Evolutionary conservation across 2,329 filamentous ascomycete species (phyloP).

Genomic region (Verticillium longisporum): DNA sequence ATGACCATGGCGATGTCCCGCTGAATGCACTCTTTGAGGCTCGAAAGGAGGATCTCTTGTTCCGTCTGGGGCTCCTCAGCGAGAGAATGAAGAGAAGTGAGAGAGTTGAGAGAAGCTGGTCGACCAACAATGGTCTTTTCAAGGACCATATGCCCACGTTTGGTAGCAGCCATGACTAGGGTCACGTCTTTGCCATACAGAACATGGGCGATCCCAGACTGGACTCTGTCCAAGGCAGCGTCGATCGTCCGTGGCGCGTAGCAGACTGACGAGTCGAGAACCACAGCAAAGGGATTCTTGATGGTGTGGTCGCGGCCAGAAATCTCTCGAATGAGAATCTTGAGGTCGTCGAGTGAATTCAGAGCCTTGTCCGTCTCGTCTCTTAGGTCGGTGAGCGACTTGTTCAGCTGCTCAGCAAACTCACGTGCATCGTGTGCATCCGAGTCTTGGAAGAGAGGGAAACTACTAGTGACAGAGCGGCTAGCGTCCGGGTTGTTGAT

Average conservation of each 20-base stretch:
- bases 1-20: slow-evolving; percentile 41
- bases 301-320: slow-evolving; percentile 37
- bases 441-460: slow-evolving; percentile 36
- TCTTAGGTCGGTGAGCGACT: slow-evolving; percentile 26
- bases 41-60: slow-evolving; percentile 28
- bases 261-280: slow-evolving; percentile 31
- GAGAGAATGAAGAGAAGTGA: not conserved
- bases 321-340: slow-evolving; percentile 39
- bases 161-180: slow-evolving; percentile 40
- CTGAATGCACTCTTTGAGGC: slow-evolving; percentile 37
- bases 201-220: slow-evolving; percentile 41
- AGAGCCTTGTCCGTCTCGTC: slow-evolving; percentile 34
- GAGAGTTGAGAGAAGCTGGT: not conserved
- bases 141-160: slow-evolving; percentile 46
- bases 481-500: slow-evolving; percentile 35
- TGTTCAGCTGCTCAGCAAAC: slow-evolving; percentile 33
- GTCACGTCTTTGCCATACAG: slow-evolving; percentile 39
- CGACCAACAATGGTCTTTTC: slow-evolving; percentile 39
- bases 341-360: slow-evolving; percentile 37
- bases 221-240: slow-evolving; percentile 42
- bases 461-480: slow-evolving; percentile 33
- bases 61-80: slow-evolving; percentile 27
- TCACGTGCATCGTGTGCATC: slow-evolving; percentile 34
- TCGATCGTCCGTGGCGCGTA: slow-evolving; percentile 37
- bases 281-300: slow-evolving; percentile 37